phyloP scores from a whole-genome alignment of 345 rosid species.

The Microthlaspi erraticum region DNA sequence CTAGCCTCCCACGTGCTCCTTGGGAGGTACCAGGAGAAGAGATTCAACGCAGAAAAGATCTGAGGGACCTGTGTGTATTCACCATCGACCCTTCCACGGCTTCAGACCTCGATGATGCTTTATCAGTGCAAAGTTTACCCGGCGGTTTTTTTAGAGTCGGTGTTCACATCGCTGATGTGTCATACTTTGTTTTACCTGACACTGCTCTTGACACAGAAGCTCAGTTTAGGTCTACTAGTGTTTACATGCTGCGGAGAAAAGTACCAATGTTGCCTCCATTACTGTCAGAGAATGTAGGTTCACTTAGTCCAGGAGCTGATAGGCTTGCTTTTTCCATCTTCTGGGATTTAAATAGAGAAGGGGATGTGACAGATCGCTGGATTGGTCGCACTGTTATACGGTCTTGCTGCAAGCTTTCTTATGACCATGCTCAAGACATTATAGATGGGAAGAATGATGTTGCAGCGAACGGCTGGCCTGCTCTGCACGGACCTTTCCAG shows the following conservation, averaged over 20 bases:
- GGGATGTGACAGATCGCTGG: constrained; percentile 74
- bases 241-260: constrained; percentile 67
- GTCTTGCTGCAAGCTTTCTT: constrained; percentile 93
- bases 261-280: constrained; percentile 82
- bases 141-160: constrained; percentile 71
- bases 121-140: constrained; percentile 70
- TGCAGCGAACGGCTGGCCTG: constrained; percentile 49
- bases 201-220: constrained; percentile 81
- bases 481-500: constrained; percentile 66
- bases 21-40: constrained; percentile 83
- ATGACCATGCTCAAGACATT: constrained; percentile 75
- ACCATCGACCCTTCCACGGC: constrained; percentile 82
- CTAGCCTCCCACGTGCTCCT: constrained; percentile 67
- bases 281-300: constrained; percentile 73
- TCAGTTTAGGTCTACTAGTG: constrained; percentile 75
- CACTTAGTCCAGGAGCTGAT: constrained; percentile 84
- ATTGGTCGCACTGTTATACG: constrained; percentile 73
- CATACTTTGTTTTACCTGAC: constrained; percentile 84
- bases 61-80: constrained; percentile 73
- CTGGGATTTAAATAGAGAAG: constrained; percentile 68
- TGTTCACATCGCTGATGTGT: constrained; percentile 89
- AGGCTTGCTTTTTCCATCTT: constrained; percentile 85
- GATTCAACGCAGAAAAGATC: constrained; percentile 61
- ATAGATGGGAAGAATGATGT: constrained; percentile 51
- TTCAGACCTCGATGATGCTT: constrained; percentile 90